Conservation (phyloP, 768 basidiomycete species). For the Agaricus subrufescens region DNA sequence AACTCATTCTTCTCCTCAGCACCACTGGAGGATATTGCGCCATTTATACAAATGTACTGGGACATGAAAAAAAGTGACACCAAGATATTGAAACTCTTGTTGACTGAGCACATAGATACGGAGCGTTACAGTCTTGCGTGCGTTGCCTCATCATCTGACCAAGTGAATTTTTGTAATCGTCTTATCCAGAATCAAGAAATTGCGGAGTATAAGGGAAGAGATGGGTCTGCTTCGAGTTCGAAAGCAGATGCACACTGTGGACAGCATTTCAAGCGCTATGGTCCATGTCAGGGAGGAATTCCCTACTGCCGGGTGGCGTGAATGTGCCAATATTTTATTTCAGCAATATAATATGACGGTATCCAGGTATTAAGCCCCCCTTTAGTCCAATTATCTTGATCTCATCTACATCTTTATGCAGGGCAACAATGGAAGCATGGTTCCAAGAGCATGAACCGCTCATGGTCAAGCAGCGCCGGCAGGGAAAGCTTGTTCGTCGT, state of each 20-base stretch:
- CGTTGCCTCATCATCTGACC: background rate
- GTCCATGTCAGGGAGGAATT: background rate
- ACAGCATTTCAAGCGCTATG: background rate
- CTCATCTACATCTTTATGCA: background rate
- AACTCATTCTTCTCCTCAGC: background rate
- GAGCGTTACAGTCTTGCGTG: background rate
- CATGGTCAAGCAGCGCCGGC: constrained; percentile 14
- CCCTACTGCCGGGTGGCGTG: background rate
- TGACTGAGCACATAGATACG: background rate
- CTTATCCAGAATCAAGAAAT: background rate
- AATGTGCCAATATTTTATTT: background rate
- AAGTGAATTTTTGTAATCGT: background rate
- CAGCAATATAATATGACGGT: background rate
- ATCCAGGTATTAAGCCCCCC: background rate
- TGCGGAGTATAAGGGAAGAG: background rate
- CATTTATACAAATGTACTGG: background rate
- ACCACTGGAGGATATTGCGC: background rate
- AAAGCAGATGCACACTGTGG: background rate
- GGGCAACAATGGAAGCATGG: background rate
- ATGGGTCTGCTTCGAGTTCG: background rate
- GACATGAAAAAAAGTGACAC: background rate
- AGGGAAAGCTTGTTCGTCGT: constrained; percentile 19
- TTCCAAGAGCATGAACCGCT: constrained; percentile 9
- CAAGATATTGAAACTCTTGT: background rate
- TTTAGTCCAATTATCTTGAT: background rate